phyloP scores from a whole-genome alignment of 139 green algal species.

The Coccomyxa sp. region DNA sequence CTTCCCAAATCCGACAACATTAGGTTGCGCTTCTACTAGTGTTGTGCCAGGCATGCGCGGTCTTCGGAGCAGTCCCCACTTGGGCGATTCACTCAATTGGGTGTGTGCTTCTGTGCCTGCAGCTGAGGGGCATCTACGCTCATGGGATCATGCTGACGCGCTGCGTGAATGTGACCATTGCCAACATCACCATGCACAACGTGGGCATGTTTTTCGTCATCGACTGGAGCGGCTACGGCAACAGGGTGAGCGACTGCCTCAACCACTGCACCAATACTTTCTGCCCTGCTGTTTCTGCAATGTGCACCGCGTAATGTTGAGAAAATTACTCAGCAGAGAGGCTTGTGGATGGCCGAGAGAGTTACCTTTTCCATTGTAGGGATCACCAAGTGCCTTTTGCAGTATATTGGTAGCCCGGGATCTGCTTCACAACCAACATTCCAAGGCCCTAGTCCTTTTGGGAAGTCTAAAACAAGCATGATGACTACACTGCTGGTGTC shows the following conservation, averaged over 20 bases:
- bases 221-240: neutral
- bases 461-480: no score
- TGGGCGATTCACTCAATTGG: neutral
- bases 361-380: neutral
- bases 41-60: neutral
- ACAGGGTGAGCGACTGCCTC: neutral
- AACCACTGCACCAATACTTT: neutral
- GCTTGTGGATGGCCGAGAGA: neutral
- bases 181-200: neutral
- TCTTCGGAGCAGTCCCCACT: neutral
- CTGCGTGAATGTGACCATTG: neutral
- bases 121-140: neutral
- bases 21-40: no score
- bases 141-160: neutral
- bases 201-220: neutral
- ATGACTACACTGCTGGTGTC: neutral
- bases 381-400: neutral
- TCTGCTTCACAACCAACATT: neutral
- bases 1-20: no score
- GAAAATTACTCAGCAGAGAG: neutral
- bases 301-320: neutral
- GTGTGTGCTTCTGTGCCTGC: neutral
- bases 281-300: neutral
- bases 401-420: neutral
- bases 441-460: no score